Conservation (phyloP, 805 yeast genomes). For the Hanseniaspora hatyaiensis region DNA sequence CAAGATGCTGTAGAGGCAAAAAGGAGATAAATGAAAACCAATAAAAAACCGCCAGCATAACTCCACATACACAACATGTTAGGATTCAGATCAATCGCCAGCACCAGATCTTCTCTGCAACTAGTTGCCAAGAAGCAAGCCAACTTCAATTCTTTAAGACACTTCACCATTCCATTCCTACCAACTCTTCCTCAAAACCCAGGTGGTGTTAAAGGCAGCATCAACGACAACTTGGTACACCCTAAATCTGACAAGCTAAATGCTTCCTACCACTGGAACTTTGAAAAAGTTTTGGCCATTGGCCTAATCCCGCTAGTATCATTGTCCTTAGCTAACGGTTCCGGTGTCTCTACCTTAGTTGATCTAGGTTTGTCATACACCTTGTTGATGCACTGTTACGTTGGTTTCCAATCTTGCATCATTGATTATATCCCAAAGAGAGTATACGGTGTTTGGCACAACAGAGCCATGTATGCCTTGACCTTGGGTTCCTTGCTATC, state of each 20-base stretch:
- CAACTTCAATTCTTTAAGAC: conserved; percentile 21
- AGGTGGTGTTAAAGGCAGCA: conserved; percentile 83
- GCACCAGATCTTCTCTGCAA: conserved; percentile 10
- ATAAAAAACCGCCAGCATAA: too few relatives aligned
- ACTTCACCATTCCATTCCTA: conserved; percentile 37
- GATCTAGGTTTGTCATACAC: conserved; percentile 62
- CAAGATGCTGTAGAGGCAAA: too few relatives aligned
- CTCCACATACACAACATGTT: too few relatives aligned
- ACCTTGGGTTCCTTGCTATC: conserved; percentile 60
- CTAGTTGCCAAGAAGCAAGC: conserved; percentile 21
- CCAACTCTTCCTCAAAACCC: conserved; percentile 70
- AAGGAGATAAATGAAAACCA: too few relatives aligned
- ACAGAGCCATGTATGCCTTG: conserved; percentile 54
- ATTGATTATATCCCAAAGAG: conserved; percentile 84
- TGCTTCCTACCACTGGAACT: conserved; percentile 91
- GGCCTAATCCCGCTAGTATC: conserved; percentile 67
- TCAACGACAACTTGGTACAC: conserved; percentile 69
- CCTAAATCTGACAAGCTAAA: conserved; percentile 55
- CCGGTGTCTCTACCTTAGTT: conserved; percentile 53
- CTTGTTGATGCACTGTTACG: conserved; percentile 64
- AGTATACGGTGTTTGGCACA: conserved; percentile 68
- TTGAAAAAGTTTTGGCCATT: conserved; percentile 61
- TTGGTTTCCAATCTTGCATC: conserved; percentile 84
- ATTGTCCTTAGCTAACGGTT: conserved; percentile 59
- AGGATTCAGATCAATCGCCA: conserved; percentile 14